Evolutionary conservation across 495 filamentous ascomycete species (phyloP).

Genomic region (Lentithecium fluviatile): DNA sequence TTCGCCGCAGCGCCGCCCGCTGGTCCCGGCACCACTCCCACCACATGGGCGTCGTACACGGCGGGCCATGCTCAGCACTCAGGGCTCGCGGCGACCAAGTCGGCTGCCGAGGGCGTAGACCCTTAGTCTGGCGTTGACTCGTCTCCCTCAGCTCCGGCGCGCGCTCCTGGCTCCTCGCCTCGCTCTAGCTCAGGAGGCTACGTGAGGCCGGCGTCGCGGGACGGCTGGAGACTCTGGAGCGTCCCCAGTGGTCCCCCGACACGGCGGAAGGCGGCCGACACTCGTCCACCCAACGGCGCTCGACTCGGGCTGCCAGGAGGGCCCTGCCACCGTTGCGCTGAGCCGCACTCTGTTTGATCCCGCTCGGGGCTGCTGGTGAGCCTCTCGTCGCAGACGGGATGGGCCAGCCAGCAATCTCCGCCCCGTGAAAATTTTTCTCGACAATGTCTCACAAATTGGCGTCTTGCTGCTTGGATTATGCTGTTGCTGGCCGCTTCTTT

Average conservation of each 20-base stretch:
- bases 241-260: constrained; percentile 9
- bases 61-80: not conserved
- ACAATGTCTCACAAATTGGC: constrained; percentile 32
- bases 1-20: not conserved
- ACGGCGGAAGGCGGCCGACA: constrained; percentile 14
- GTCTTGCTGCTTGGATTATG: constrained; percentile 24
- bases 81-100: constrained; percentile 1
- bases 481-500: constrained; percentile 23
- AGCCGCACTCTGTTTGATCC: constrained; percentile 34
- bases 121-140: constrained; percentile 1
- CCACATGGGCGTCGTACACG: not conserved
- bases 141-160: not conserved
- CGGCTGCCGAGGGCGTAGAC: constrained; percentile 10
- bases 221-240: constrained; percentile 13
- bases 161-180: not conserved
- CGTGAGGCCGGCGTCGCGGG: constrained; percentile 26
- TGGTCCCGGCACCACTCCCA: constrained; percentile 7
- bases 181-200: not conserved
- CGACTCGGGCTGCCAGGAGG: constrained; percentile 11
- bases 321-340: constrained; percentile 29
- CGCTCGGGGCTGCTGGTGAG: constrained; percentile 24
- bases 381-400: constrained; percentile 19
- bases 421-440: constrained; percentile 35
- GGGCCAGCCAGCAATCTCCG: constrained; percentile 31
- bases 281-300: constrained; percentile 21